phyloP scores from a whole-genome alignment of 1,139 yeast genomes.

The Pichia cactophila region DNA sequence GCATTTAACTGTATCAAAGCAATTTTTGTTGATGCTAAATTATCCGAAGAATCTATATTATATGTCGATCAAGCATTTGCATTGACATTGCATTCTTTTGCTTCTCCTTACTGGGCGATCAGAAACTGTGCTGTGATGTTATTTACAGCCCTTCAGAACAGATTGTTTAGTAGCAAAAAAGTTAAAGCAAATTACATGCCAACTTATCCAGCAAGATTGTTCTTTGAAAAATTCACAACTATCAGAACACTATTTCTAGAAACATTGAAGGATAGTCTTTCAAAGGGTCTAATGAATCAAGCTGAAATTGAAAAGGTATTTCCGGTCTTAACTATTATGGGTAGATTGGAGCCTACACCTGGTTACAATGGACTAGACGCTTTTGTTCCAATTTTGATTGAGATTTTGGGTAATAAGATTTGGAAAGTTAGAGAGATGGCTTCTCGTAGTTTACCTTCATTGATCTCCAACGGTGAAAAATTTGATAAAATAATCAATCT shows the following conservation, averaged over 20 bases:
- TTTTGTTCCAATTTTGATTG: slow-evolving; percentile 40
- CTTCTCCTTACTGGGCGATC: slow-evolving; percentile 70
- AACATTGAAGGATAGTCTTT: slow-evolving; percentile 36
- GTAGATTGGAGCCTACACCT: slow-evolving; percentile 56
- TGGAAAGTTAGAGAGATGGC: slow-evolving; percentile 90
- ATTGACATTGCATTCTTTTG: slow-evolving; percentile 55
- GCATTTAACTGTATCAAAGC: slow-evolving; percentile 81
- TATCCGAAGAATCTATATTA: slow-evolving; percentile 45
- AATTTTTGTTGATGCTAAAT: slow-evolving; percentile 60
- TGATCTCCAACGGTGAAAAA: slow-evolving; percentile 31
- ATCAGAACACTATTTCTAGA: slow-evolving; percentile 42
- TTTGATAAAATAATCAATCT: neutral
- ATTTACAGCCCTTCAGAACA: slow-evolving; percentile 72
- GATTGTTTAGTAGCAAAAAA: slow-evolving; percentile 62
- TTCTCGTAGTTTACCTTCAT: slow-evolving; percentile 57
- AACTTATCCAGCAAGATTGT: slow-evolving; percentile 42
- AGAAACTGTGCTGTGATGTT: slow-evolving; percentile 92
- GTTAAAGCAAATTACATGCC: slow-evolving; percentile 19
- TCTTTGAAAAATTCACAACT: slow-evolving; percentile 56
- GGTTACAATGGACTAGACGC: slow-evolving; percentile 44
- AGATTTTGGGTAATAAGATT: slow-evolving; percentile 41
- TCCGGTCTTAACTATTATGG: slow-evolving; percentile 65
- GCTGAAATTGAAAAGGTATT: slow-evolving; percentile 49
- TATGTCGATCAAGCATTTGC: slow-evolving; percentile 53
- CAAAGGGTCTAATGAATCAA: slow-evolving; percentile 18